Base-by-base conservation (phyloP, 345 rosid genomes). In the Ceriops decandra region DNA sequence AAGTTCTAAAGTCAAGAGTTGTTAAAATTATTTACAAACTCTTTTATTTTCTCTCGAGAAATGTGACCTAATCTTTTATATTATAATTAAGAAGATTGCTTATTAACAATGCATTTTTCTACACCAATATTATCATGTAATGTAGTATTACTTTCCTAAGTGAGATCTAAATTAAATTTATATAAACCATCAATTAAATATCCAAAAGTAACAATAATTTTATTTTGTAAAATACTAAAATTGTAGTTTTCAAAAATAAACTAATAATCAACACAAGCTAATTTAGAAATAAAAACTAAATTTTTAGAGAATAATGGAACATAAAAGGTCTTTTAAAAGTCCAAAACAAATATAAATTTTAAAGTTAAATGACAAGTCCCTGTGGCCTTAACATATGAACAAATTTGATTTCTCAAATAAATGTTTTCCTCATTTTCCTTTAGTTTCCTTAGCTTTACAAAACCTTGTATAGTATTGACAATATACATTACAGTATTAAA, bases 301-400 rank as follows among this genome's bases (percentile, higher is more conserved):
- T 71, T 47, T 15, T 2, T 71, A 7, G 46, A 71, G 21, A 71
- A 71, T 35, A 6, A 4, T 28, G 32, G 33, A 66, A 59, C 38
- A 66, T 73, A 66, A 72, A 60, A 73, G 0, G 52, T 49, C 4
- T 5, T 51, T 35, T 33, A 21, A 6, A 33, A 15, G 7, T 22
- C 0, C 1, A 73, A 73, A 66, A 35, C n/a, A 67, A 24, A 21
- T 21, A 11, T 7, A 57, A 6, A 21, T 57, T 24, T 24, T 8
- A 2, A 26, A 26, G 5, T 13, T 26, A 30, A 6, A 9, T 6
- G 26, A 5, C 16, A 58, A 7, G 35, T 30, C 35, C 38, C 22
- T 3, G 28, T 30, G 30, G 11, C 62, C 7, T 58, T 2, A 19
- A 58, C 6, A 26, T 7, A 17, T 4, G 60, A 26, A 24, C 15